These are phyloP conservation scores for Metarhizium guizhouense DNA, from an alignment of 2,329 filamentous ascomycete species.

Conservation along the genomic window DNA sequence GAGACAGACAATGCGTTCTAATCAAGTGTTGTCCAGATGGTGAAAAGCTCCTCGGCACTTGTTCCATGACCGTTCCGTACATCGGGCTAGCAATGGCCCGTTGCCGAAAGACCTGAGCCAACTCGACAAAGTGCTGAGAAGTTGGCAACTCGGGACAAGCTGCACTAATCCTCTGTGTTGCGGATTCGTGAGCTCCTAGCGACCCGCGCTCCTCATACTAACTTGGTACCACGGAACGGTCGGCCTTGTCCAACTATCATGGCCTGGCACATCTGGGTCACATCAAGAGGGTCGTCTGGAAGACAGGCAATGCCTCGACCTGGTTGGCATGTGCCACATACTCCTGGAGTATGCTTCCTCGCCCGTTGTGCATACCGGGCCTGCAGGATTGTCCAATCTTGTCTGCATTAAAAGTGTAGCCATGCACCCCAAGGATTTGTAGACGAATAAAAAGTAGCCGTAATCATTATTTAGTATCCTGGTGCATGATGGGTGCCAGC, in stretches of 20 bases:
- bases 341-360: neutral
- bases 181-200: too few relatives aligned
- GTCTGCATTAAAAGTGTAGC: neutral
- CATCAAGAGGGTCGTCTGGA: neutral
- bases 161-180: neutral
- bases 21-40: too few relatives aligned
- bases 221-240: too few relatives aligned
- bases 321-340: neutral
- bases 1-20: neutral
- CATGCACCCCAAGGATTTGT: neutral
- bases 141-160: neutral
- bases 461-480: neutral
- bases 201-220: too few relatives aligned
- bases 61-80: neutral
- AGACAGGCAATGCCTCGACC: neutral
- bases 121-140: neutral
- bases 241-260: too few relatives aligned
- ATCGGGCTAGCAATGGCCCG: neutral
- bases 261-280: neutral
- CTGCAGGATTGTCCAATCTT: neutral
- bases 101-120: too few relatives aligned
- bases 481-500: neutral
- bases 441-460: neutral
- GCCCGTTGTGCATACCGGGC: neutral
- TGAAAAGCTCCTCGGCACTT: neutral